Base-by-base conservation (phyloP, 257 asterid genomes). In the Thymus quinquecostatus region DNA sequence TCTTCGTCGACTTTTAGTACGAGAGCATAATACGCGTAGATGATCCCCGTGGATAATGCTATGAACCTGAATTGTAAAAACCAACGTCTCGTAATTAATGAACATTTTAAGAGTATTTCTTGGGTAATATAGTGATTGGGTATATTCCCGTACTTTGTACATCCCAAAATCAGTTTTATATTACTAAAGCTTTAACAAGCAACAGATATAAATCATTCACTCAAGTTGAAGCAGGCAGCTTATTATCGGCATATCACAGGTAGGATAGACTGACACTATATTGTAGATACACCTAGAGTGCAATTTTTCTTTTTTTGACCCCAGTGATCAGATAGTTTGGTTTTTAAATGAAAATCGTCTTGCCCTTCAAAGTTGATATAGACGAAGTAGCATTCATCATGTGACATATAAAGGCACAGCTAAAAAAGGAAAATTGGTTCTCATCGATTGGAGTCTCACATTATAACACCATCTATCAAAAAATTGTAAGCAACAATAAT, bases 1-100 rank as follows among this genome's bases (percentile, higher is more conserved):
- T 94, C 99, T 86, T 94, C 99, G 21, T 94, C 99, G 27, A 94
- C 59, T 80, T 91, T 89, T 57, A 94, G 86, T 67, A 94, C 75
- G 68, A 81, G 54, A 4, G 90, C 88, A 64, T 94, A 94, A 74
- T 94, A 94, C 61, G 89, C 96, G 63, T 91, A 94, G 68, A 94
- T 83, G 68, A 94, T 81, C 64, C 86, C 97, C 45, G 97, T 81
- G 10, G 99, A 91, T 69, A 94, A 70, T 53, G 68, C 88, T 60
- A 83, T 72, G 79, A 94, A 94, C 83, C 97, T 94, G 88, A 49
- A 72, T 21, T 36, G 43, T 21, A 50, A 47, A 69, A 66, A 41
- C 41, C 40, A 80, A 61, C 55, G 63, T 21, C 11, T 36, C 41
- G 6, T 38, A 28, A 49, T n/a, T 49, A 67, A 73, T 44, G 64